Conservation (phyloP, 2,329 filamentous ascomycete species). For the Cladosporium sp. region DNA sequence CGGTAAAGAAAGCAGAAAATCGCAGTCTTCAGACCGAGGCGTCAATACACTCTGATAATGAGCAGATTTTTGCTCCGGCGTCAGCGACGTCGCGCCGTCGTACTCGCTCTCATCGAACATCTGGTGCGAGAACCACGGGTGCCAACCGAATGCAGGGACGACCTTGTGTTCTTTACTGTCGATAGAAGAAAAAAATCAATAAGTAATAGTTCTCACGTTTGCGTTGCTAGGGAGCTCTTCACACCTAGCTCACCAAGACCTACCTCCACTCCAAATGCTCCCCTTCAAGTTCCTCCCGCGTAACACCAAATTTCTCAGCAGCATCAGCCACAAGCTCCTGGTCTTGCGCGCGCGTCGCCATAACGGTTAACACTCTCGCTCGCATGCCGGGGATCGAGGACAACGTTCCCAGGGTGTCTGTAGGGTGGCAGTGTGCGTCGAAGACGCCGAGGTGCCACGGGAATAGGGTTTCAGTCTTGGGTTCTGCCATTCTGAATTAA, state of each 20-base stretch:
- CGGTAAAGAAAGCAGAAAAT: constrained; percentile 57
- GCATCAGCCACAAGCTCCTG: constrained; percentile 69
- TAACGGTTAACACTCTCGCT: constrained; percentile 66
- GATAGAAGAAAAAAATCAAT: not conserved
- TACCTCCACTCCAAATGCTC: constrained; percentile 36
- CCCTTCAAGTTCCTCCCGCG: constrained; percentile 22
- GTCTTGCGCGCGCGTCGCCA: constrained; percentile 75
- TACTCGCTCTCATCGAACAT: constrained; percentile 62
- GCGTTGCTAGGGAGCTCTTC: not conserved
- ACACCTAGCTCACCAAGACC: constrained; percentile 18
- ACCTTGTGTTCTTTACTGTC: constrained; percentile 45
- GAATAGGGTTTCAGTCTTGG: constrained; percentile 39
- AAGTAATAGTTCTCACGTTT: constrained; percentile 2
- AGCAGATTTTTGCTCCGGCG: constrained; percentile 46
- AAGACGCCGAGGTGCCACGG: constrained; percentile 72
- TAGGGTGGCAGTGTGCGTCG: constrained; percentile 83
- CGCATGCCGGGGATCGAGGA: constrained; percentile 64
- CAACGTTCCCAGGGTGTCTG: constrained; percentile 69
- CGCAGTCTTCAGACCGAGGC: constrained; percentile 53
- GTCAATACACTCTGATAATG: constrained; percentile 70
- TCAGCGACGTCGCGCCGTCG: constrained; percentile 34
- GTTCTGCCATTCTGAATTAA: constrained; percentile 21
- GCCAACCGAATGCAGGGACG: constrained; percentile 80
- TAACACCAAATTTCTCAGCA: constrained; percentile 57
- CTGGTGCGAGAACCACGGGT: constrained; percentile 82